phyloP scores from a whole-genome alignment of 495 filamentous ascomycete species.

The Tuber indicum region DNA sequence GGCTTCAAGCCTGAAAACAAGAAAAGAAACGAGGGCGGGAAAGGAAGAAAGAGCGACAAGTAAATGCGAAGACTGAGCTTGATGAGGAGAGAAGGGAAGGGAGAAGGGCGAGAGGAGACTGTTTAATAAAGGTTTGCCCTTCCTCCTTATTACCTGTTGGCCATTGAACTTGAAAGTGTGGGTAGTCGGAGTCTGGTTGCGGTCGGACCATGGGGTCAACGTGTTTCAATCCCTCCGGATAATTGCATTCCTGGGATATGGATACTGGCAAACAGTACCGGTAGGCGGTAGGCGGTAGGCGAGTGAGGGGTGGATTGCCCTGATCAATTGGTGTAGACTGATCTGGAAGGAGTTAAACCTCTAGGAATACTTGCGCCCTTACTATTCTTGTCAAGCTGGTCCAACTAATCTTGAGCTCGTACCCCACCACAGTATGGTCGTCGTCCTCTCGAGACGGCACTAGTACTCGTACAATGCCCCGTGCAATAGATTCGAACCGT shows the following conservation, averaged over 20 bases:
- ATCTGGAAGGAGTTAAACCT: background rate
- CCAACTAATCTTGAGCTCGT: background rate
- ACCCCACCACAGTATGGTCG: background rate
- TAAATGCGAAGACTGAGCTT: slow-evolving; percentile 22
- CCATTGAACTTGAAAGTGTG: background rate
- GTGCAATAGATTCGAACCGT: background rate
- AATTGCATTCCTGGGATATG: background rate
- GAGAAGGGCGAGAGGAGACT: background rate
- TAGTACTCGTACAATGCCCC: background rate
- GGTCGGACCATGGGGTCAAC: background rate
- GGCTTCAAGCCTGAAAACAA: slow-evolving; percentile 32
- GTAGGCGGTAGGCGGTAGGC: too few relatives aligned
- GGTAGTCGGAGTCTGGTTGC: background rate
- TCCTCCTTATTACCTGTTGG: background rate
- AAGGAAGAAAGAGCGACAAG: slow-evolving; percentile 16
- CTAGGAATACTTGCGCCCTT: background rate
- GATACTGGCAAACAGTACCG: background rate
- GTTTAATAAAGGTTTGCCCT: slow-evolving; percentile 13
- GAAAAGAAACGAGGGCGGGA: slow-evolving; percentile 16
- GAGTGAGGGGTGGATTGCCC: background rate
- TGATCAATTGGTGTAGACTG: background rate
- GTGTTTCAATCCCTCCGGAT: background rate
- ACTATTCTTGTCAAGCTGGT: background rate
- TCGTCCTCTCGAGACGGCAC: background rate
- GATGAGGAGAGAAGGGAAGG: slow-evolving; percentile 6